Conservation (phyloP, 805 yeast genomes). For the Cyberlindnera samutprakarnensis region DNA sequence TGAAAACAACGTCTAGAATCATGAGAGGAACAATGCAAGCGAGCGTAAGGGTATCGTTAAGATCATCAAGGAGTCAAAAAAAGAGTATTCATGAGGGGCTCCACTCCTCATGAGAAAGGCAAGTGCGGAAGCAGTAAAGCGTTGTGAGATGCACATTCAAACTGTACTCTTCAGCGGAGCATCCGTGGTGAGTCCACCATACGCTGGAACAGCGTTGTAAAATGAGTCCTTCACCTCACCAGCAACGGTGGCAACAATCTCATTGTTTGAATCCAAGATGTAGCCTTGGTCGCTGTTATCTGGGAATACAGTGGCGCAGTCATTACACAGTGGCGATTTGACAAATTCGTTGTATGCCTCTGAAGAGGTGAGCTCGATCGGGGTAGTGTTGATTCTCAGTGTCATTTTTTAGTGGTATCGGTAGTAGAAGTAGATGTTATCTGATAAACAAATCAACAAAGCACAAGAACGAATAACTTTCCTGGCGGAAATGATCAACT, state of each 20-base stretch:
- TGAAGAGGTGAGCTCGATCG: constrained; percentile 32
- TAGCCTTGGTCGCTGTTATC: constrained; percentile 30
- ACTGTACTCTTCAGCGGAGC: too few species aligned
- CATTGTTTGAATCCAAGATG: constrained; percentile 25
- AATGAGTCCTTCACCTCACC: constrained; percentile 30
- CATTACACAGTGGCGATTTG: constrained; percentile 24
- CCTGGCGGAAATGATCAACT: too few species aligned
- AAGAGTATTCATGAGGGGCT: too few species aligned
- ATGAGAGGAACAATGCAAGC: too few species aligned
- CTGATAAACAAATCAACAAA: too few species aligned
- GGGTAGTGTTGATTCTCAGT: constrained; percentile 21
- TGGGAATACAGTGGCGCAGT: constrained; percentile 28
- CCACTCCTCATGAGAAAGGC: too few species aligned
- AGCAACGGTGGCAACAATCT: constrained; percentile 31
- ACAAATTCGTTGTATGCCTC: constrained; percentile 33
- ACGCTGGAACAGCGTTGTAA: constrained; percentile 10
- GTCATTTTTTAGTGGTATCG: constrained; percentile 1
- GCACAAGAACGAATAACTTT: too few species aligned
- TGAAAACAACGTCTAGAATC: too few species aligned
- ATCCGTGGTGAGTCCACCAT: constrained; percentile 7
- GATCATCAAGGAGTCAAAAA: too few species aligned
- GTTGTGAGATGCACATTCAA: too few species aligned
- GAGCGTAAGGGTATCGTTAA: too few species aligned
- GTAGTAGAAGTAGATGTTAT: background rate
- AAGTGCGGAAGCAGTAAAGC: too few species aligned